Evolutionary conservation across 345 rosid genomes (phyloP).

Genomic region (Arabidopsis arenosa): DNA sequence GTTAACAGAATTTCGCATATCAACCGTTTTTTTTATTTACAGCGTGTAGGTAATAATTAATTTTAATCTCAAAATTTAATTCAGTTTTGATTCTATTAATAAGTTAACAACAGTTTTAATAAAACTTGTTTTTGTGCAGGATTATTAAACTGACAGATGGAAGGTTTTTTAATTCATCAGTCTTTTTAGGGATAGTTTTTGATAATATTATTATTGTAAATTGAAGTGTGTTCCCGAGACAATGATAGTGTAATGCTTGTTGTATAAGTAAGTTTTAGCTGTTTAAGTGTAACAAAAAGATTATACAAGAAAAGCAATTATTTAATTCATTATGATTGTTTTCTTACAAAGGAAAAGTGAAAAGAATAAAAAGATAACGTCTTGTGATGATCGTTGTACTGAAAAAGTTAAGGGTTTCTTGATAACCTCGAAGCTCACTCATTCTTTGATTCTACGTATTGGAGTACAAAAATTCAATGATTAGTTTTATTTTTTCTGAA

Average conservation of each 20-base stretch:
- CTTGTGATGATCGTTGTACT: slow-evolving; percentile 39
- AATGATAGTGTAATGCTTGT: slow-evolving; percentile 39
- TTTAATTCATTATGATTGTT: slow-evolving; percentile 29
- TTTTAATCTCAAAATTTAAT: not conserved
- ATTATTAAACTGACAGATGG: slow-evolving; percentile 48
- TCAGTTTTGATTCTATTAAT: not conserved
- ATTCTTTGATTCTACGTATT: slow-evolving; percentile 12
- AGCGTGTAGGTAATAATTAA: slow-evolving; percentile 18
- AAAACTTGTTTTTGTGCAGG: slow-evolving; percentile 40
- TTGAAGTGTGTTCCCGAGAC: slow-evolving; percentile 39
- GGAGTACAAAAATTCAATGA: slow-evolving; percentile 20
- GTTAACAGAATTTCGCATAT: slow-evolving; percentile 46
- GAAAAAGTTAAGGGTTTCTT: slow-evolving; percentile 22
- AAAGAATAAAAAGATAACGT: slow-evolving; percentile 36
- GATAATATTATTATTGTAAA: not conserved
- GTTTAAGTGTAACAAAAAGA: slow-evolving; percentile 29
- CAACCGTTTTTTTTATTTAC: slow-evolving; percentile 30
- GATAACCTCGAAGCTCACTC: slow-evolving; percentile 43
- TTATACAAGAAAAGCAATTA: slow-evolving; percentile 30
- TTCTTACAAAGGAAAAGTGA: slow-evolving; percentile 24
- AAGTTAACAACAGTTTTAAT: slow-evolving; percentile 16
- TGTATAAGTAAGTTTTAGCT: slow-evolving; percentile 26
- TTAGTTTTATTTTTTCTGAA: not conserved
- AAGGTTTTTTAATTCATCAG: slow-evolving; percentile 54
- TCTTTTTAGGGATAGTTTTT: slow-evolving; percentile 55